These are phyloP conservation scores for Amaranthus tricolor DNA, from an alignment of 179 eudicot genomes.

Conservation along the genomic window DNA sequence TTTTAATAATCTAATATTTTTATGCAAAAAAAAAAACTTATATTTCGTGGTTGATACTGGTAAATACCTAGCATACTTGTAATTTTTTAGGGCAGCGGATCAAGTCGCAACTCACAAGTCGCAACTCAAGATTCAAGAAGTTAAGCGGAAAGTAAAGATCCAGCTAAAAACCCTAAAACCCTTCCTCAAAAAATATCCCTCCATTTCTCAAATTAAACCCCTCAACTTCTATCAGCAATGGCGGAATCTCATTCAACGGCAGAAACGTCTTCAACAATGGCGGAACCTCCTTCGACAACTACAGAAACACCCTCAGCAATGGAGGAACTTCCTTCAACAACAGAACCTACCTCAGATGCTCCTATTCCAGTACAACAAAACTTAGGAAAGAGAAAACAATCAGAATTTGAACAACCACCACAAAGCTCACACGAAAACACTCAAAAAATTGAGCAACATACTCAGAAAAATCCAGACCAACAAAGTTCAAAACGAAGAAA, in stretches of 20 bases:
- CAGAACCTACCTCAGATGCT: background rate
- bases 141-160: background rate
- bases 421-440: slow-evolving; percentile 1
- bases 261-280: background rate
- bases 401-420: slow-evolving; percentile 9
- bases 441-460: background rate
- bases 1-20: too few species aligned
- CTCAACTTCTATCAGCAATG: slow-evolving; percentile 16
- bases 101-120: too few species aligned
- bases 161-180: slow-evolving; percentile 17
- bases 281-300: background rate
- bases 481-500: slow-evolving; percentile 38
- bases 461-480: slow-evolving; percentile 8
- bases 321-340: background rate
- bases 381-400: slow-evolving; percentile 25
- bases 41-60: too few species aligned
- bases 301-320: background rate
- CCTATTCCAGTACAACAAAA: slow-evolving; percentile 7
- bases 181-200: slow-evolving; percentile 9
- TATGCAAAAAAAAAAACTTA: too few species aligned
- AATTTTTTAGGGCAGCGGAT: too few species aligned
- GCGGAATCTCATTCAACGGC: slow-evolving; percentile 14
- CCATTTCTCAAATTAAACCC: slow-evolving; percentile 15
- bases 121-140: too few species aligned
- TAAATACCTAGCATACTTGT: too few species aligned